These are phyloP conservation scores for Babesia gibsoni DNA, from an alignment of 169 alveolate species.

Conservation along the genomic window DNA sequence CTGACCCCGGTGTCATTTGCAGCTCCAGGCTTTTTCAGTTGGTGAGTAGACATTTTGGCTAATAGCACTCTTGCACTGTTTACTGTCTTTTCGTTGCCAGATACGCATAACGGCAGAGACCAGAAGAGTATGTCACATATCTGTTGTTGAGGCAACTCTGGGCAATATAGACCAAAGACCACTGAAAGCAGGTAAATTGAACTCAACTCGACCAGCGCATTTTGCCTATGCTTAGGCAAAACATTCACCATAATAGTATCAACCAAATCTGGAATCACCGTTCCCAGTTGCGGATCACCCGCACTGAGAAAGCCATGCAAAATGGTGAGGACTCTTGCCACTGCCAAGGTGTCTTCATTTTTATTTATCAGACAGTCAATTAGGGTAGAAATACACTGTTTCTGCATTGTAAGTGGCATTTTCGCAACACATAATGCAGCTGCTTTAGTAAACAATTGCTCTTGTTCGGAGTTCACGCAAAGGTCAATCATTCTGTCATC, in stretches of 20 bases:
- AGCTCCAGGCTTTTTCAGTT: not conserved
- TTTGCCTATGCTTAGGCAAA: not conserved
- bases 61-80: not conserved
- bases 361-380: not conserved
- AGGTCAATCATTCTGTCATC: not conserved
- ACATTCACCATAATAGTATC: constrained; percentile 8
- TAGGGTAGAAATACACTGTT: not conserved
- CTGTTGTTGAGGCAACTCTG: constrained; percentile 3
- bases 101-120: constrained; percentile 7
- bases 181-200: not conserved
- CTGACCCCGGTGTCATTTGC: not conserved
- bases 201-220: not conserved
- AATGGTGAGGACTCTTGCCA: not conserved
- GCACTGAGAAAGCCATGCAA: constrained; percentile 9
- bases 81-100: not conserved
- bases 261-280: not conserved
- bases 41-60: not conserved
- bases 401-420: constrained; percentile 3
- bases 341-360: not conserved
- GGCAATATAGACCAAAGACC: not conserved
- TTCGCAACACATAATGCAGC: constrained; percentile 4
- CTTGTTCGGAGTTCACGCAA: not conserved
- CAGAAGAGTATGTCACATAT: constrained; percentile 14
- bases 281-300: not conserved
- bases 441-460: not conserved